Evolutionary conservation across 2,329 filamentous ascomycete genomes (phyloP).

Genomic region (Hymenoscyphus linearis): DNA sequence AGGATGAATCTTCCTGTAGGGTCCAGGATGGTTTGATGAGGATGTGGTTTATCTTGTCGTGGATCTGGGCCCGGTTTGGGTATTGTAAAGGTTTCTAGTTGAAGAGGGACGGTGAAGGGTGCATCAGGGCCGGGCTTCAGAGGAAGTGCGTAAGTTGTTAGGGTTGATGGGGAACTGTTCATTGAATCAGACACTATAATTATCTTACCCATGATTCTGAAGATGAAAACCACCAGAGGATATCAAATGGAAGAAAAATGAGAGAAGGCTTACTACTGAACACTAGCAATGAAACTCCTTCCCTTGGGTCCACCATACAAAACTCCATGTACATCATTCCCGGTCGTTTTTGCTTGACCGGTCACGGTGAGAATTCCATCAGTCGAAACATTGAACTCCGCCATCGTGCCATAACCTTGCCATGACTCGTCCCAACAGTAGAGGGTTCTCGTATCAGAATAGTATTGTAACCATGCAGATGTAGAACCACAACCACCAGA

Average conservation of each 20-base stretch:
- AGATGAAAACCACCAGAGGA: too few relatives aligned
- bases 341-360: constrained; percentile 22
- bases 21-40: constrained; percentile 46
- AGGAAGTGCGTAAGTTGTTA: constrained; percentile 19
- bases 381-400: constrained; percentile 24
- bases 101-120: constrained; percentile 18
- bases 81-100: constrained; percentile 37
- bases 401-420: constrained; percentile 33
- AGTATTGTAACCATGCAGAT: constrained; percentile 39
- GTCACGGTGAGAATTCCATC: constrained; percentile 36
- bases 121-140: constrained; percentile 9
- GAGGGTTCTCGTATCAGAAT: constrained; percentile 37
- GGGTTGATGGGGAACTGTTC: constrained; percentile 11
- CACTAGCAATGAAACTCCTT: constrained; percentile 16
- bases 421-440: constrained; percentile 38
- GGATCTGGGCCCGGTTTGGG: constrained; percentile 29
- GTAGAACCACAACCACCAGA: constrained; percentile 34
- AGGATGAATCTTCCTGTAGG: constrained; percentile 44
- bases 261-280: constrained; percentile 16
- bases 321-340: constrained; percentile 14
- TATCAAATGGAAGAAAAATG: not conserved
- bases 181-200: constrained; percentile 2
- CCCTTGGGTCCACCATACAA: constrained; percentile 15
- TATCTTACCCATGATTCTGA: not conserved
- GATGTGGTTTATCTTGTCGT: constrained; percentile 39